Conservation (phyloP, 331 rosid species). For the Malus hybrid region DNA sequence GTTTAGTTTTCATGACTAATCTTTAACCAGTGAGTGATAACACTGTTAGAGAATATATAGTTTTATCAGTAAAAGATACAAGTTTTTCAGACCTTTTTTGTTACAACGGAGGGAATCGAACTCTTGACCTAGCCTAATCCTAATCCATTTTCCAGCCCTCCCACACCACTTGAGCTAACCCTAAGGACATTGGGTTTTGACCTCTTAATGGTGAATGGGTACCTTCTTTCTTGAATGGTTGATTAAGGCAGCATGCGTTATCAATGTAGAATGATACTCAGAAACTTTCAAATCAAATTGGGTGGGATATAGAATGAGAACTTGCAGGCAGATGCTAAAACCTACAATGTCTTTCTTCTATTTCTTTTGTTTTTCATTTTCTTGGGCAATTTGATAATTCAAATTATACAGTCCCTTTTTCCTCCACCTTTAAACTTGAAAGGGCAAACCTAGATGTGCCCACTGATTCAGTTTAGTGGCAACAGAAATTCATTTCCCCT, state of each 20-base stretch:
- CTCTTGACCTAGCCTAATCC: no score
- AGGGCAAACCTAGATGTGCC: background rate
- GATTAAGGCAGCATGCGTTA: background rate
- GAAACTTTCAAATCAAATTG: background rate
- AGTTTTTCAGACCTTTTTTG: no score
- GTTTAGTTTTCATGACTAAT: background rate
- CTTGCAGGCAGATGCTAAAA: background rate
- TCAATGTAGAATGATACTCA: background rate
- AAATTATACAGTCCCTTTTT: background rate
- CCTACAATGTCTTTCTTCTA: background rate
- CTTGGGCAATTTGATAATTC: background rate
- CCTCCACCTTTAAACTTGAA: background rate
- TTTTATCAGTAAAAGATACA: background rate
- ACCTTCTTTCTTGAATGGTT: background rate
- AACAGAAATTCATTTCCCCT: background rate
- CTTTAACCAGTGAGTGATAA: background rate
- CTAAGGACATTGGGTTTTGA: background rate
- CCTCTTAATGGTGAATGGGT: background rate
- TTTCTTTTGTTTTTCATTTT: background rate
- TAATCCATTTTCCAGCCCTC: no score
- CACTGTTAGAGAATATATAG: background rate
- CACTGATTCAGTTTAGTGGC: background rate
- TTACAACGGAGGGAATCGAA: no score
- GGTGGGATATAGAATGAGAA: background rate
- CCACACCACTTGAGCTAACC: no score